Base-by-base conservation (phyloP, 1,284 basidiomycete species). In the Trametes pubescens region DNA sequence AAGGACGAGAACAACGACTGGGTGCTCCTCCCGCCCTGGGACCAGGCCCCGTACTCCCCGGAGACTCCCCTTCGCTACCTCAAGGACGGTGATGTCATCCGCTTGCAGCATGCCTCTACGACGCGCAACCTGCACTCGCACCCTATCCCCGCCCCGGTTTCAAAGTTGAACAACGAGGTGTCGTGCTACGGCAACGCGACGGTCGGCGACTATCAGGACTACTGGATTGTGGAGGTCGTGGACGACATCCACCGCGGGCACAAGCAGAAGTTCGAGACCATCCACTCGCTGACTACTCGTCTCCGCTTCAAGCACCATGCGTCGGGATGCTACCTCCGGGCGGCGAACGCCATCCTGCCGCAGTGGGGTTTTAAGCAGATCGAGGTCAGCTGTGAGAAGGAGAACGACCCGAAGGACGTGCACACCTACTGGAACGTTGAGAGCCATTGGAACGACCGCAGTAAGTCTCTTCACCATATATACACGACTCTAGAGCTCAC, bases 321-420 rank as follows among this genome's bases (percentile, higher is more conserved):
- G 40, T 80, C 93, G 13, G 93, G 92, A 4, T 98, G 96, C 76
- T 99, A 99, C 79, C 80, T 99, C 49, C 86, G 91, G 24, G 96
- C 97, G 3, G 93, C 93, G 55, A 98, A 97, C 75, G 86, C 90
- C 1, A 84, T 94, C 49, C 80, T 99, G 43, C 97, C 98, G 1
- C 94, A 98, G 78, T 99, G 97, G 98, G 97, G 97, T 24, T 99
- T 98, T 87, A 99, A 99, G 80, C 98, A 99, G 80, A 86, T 98
- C 64, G 97, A 99, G 77, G 96, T 98, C 51, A 92, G 90, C 67
- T 99, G 98, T 78, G 90, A 91, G 65, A 95, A 94, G 79, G 90
- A 94, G 74, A 93, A 96, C 76, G 88, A 95, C 72, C 88, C 88
- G 0, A 84, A 80, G 38, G 94, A 99, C 77, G 77, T 86, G 22